Evolutionary conservation across 306 rosid species (phyloP).

Genomic region (Acacia acuminata): DNA sequence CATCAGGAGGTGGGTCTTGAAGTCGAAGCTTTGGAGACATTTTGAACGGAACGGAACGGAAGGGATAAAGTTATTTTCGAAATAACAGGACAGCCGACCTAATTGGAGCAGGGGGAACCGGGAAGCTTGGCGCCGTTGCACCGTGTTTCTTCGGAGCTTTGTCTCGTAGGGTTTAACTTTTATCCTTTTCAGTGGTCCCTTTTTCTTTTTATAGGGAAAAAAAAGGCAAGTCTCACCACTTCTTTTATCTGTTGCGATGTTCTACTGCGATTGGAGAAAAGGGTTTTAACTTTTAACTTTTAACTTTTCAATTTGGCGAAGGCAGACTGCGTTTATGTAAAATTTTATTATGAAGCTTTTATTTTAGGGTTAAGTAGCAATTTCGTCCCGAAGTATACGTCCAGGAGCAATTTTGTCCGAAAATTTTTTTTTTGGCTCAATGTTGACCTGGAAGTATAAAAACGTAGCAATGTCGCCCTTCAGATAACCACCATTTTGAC

Average conservation of each 20-base stretch:
- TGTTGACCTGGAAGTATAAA: too few relatives aligned
- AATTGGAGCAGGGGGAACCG: neutral
- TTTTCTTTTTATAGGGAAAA: neutral
- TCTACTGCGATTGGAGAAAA: neutral
- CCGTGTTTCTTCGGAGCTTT: neutral
- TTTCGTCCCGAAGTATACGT: too few relatives aligned
- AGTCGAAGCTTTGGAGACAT: constrained; percentile 50
- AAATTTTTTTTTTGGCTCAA: too few relatives aligned
- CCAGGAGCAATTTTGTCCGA: too few relatives aligned
- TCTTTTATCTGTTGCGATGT: neutral
- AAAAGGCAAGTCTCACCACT: neutral
- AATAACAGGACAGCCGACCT: neutral
- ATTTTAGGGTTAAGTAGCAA: too few relatives aligned
- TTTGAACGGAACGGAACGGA: neutral
- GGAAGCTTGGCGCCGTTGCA: neutral
- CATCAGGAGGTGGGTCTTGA: constrained; percentile 37
- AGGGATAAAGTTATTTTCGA: neutral
- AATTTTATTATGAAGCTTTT: too few relatives aligned
- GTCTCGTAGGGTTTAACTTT: neutral
- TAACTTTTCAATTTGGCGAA: neutral
- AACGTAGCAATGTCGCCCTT: too few relatives aligned
- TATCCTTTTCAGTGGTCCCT: neutral
- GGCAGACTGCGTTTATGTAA: too few relatives aligned
- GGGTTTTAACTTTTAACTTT: neutral
- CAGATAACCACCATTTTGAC: too few relatives aligned